Evolutionary conservation across 2,329 filamentous ascomycete genomes (phyloP), one percentile per base, ranked within the genome.

Genomic region (Plectosphaerella plurivora): DNA sequence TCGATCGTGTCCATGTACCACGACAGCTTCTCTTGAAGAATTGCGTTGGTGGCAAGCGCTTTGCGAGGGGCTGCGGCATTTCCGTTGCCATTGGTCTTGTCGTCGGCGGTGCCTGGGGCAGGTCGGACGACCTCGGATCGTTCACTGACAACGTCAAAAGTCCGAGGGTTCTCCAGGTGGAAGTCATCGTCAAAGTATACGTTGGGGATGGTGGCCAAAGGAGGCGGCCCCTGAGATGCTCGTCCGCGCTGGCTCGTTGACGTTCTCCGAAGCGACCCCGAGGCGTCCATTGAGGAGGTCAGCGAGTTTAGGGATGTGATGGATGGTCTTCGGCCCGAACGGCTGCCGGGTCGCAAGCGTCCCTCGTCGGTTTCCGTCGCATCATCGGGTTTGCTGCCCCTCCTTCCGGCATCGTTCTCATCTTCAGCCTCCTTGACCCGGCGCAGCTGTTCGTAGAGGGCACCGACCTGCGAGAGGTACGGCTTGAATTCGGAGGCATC

Each of bases 1-100:
- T 99, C 94, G 20, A 99, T 91, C 0, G 94, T 99, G 67, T 99
- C 94, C 91, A 99, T 96, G 68, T 99, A 99, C 94, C 94, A 99
- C 0, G 94, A 97, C 12, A 99, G 76, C 70, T 99, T 99, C 70
- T 99, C 94, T 67, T 99, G 94, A 36, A 99, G 70, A 53, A 99
- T 99, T 0, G 94, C 94, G 70, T 99, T 99, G 0, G 92, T 97
- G 8, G 93, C 93, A 25, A 99, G 76, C 1, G 90, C 89, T 67
- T 97, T 97, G 55, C 93, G 83, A 9, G 88, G 85, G 11, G 79
- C 78, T 20, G 79, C 71, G 1, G 78, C 72, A 49, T 73, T 75
- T 5, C 83, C 84, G 65, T 86, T 89, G 4, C 75, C 68, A 5
- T 70, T 69, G 36, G 73, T 75, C 22, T 81, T 78, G 24, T 84